Conservation (phyloP, 495 filamentous ascomycete species). For the Hypoxylon fuscum region DNA sequence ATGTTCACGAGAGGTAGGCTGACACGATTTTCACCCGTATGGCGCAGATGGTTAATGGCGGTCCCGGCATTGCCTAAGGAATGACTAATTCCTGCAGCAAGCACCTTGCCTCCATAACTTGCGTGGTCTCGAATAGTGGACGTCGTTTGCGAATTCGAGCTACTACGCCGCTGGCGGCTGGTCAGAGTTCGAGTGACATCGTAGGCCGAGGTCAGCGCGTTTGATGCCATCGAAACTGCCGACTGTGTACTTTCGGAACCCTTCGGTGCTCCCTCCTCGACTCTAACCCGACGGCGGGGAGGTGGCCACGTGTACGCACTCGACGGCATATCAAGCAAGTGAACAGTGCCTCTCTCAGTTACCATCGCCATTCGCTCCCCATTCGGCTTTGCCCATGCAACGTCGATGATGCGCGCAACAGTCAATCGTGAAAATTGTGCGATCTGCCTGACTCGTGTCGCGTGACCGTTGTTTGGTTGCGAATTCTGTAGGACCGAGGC, state of each 20-base stretch:
- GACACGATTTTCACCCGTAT: conserved; percentile 84
- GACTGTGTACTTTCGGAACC: conserved; percentile 53
- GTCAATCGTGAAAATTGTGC: conserved; percentile 90
- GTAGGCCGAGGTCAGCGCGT: conserved; percentile 73
- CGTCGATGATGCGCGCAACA: conserved; percentile 86
- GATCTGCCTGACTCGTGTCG: conserved; percentile 75
- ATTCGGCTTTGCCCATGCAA: conserved; percentile 83
- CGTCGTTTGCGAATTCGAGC: conserved; percentile 53
- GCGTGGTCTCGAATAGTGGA: conserved; percentile 74
- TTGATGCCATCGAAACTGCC: conserved; percentile 64
- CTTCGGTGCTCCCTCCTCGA: conserved; percentile 51
- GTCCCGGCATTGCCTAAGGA: conserved; percentile 83
- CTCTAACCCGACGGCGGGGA: conserved; percentile 67
- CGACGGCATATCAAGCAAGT: conserved; percentile 85
- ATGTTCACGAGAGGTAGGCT: conserved; percentile 68
- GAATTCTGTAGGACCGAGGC: conserved; percentile 59
- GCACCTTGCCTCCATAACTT: conserved; percentile 76
- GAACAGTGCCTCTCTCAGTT: conserved; percentile 91
- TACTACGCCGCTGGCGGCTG: conserved; percentile 58
- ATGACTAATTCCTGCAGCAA: conserved; percentile 83
- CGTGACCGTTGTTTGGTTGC: conserved; percentile 41
- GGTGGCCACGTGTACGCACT: conserved; percentile 91
- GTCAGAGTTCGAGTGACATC: conserved; percentile 61
- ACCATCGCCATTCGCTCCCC: conserved; percentile 85
- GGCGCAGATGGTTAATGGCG: conserved; percentile 80